Conservation (phyloP, 495 filamentous ascomycete genomes). For the Xylaria flabelliformis region DNA sequence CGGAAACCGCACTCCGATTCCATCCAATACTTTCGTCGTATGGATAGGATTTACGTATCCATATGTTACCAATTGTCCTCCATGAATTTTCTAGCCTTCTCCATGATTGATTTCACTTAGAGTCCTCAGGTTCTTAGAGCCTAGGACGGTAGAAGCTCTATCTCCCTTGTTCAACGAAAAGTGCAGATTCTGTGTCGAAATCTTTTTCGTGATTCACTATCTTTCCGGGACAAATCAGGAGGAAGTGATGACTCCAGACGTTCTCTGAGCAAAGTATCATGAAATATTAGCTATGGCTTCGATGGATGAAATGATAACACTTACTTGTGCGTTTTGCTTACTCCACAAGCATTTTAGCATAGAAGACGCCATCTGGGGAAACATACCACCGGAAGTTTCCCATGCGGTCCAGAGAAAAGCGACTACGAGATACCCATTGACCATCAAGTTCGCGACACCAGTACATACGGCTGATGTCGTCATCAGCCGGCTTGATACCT, state of each 20-base stretch:
- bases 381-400: slow-evolving; percentile 57
- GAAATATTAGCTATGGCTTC: background rate
- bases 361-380: slow-evolving; percentile 54
- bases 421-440: slow-evolving; percentile 52
- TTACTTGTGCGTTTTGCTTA: slow-evolving; percentile 24
- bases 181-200: background rate
- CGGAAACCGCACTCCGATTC: background rate
- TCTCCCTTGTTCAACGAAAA: background rate
- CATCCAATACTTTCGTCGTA: background rate
- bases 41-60: background rate
- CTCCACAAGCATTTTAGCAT: slow-evolving; percentile 52
- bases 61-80: background rate
- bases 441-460: slow-evolving; percentile 57
- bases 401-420: slow-evolving; percentile 58
- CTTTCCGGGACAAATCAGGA: background rate
- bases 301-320: background rate
- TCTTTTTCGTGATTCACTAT: background rate
- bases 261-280: background rate
- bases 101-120: background rate
- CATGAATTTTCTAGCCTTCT: background rate
- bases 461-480: slow-evolving; percentile 58
- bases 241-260: background rate
- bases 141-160: background rate
- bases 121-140: background rate
- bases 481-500: slow-evolving; percentile 59